Evolutionary conservation across 192 early-diverging fungal genomes (phyloP).

Genomic region (Gryganskiella cystojenkinii): DNA sequence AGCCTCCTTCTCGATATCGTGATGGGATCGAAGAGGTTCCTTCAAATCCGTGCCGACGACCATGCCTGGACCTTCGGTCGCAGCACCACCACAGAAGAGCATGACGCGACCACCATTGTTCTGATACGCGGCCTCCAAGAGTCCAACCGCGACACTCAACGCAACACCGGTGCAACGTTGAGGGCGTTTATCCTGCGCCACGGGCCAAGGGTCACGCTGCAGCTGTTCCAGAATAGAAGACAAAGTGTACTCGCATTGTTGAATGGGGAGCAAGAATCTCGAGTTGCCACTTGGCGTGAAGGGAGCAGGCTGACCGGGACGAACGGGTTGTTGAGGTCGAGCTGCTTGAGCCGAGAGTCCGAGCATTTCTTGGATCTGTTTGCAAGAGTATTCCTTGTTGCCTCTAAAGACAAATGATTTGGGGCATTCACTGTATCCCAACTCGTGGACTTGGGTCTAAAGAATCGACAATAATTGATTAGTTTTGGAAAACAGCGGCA

Average conservation of each 20-base stretch:
- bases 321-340: constrained; percentile 56
- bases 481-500: neutral
- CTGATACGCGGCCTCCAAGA: constrained; percentile 93
- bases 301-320: constrained; percentile 53
- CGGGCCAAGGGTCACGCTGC: constrained; percentile 98
- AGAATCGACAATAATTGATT: neutral
- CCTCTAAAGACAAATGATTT: constrained; percentile 99
- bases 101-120: constrained; percentile 93
- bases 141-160: constrained; percentile 88
- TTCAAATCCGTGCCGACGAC: constrained; percentile 92
- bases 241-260: constrained; percentile 96
- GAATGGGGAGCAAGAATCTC: constrained; percentile 91
- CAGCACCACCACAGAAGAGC: constrained; percentile 92
- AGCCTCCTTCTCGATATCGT: constrained; percentile 96
- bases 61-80: constrained; percentile 95
- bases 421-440: constrained; percentile 94
- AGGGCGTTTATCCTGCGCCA: constrained; percentile 88
- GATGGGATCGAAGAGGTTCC: constrained; percentile 97
- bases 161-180: constrained; percentile 96
- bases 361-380: constrained; percentile 98
- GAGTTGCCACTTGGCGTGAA: constrained; percentile 58
- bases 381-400: constrained; percentile 93
- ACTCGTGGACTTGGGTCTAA: constrained; percentile 96
- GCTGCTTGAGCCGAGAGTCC: constrained; percentile 69
- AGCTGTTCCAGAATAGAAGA: constrained; percentile 95